Conservation (phyloP, 2,329 filamentous ascomycete species). For the Fusarium brachygibbosum region DNA sequence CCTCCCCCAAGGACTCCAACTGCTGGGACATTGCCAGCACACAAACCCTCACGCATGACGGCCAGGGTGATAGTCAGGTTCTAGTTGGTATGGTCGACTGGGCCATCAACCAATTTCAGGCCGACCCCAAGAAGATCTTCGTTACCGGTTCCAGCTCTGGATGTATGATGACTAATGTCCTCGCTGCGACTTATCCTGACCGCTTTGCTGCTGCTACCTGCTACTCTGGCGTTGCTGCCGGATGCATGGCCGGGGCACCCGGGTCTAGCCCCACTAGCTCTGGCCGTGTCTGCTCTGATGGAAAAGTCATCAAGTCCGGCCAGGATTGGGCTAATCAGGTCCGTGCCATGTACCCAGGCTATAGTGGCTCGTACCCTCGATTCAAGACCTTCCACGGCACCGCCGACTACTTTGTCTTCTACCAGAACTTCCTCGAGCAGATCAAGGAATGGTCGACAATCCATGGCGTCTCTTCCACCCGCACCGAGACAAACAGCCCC, state of each 20-base stretch:
- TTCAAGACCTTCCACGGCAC: constrained; percentile 18
- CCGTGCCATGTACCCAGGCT: constrained; percentile 8
- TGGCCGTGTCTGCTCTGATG: constrained; percentile 10
- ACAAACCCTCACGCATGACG: constrained; percentile 17
- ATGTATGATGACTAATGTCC: constrained; percentile 26
- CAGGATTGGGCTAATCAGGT: constrained; percentile 19
- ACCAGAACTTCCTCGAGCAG: constrained; percentile 23
- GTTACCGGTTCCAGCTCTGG: constrained; percentile 19
- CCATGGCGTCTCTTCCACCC: constrained; percentile 1
- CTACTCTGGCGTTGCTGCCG: constrained; percentile 18
- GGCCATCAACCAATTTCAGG: constrained; percentile 8
- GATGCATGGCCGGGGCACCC: constrained; percentile 16
- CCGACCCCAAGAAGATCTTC: constrained; percentile 8
- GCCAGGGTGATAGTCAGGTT: constrained; percentile 19
- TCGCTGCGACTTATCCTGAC: constrained; percentile 16
- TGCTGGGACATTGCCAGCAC: constrained; percentile 19
- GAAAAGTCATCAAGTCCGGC: constrained; percentile 2
- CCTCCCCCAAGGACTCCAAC: constrained; percentile 4
- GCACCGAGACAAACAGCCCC: background rate
- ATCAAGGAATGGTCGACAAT: constrained; percentile 18
- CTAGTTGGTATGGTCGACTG: constrained; percentile 21
- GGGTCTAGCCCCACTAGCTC: constrained; percentile 15
- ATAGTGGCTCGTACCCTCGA: constrained; percentile 1
- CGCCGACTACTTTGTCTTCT: constrained; percentile 10
- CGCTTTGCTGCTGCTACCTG: constrained; percentile 15